Base-by-base conservation (phyloP, 2,329 filamentous ascomycete species). In the Fusarium newnesense region DNA sequence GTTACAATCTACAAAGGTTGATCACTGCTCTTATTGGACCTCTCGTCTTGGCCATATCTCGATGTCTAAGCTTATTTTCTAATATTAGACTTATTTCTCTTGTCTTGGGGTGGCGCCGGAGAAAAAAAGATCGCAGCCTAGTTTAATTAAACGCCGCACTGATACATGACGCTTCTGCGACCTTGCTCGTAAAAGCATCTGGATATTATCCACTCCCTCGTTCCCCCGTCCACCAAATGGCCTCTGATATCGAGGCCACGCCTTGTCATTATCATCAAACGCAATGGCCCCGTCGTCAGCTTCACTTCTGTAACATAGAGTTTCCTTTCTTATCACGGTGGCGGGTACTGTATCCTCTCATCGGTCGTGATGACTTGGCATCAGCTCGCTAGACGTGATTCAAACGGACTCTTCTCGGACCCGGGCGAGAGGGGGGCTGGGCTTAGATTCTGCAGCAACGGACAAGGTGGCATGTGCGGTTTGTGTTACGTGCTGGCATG, bases 151-250 rank as follows among this genome's bases (percentile, higher is more conserved):
- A 69, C 70, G 71, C 71, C 71, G 52, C 71, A 74, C 36, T 11
- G 42, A 18, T 59, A 66, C 71, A 72, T 74, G 43, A 44, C 53
- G 46, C 61, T 63, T 50, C 67, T 74, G 71, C 63, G 46, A 61
- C 39, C 26, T 36, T 61, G 49, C 49, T 64, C 59, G 67, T 74
- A 69, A 56, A 42, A 37, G 24, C 16, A 42, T 42, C 32, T 54
- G 30, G 9, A 53, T 42, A 39, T 52, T 46, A 36, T 47, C 44
- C 64, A 53, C 57, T 34, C 34, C 44, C 16, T 30, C 2, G 9
- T 32, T 18, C 8, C 24, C 21, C 54, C 39, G 46, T 50, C n/a
- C 26, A 60, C 57, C 61, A 62, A 62, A 30, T 36, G 69, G 37
- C 54, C 59, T 39, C 19, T 18, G 42, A 44, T n/a, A 36, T 50